phyloP scores from a whole-genome alignment of 1,139 yeast genomes.

The Blastobotrys illinoisensis region DNA sequence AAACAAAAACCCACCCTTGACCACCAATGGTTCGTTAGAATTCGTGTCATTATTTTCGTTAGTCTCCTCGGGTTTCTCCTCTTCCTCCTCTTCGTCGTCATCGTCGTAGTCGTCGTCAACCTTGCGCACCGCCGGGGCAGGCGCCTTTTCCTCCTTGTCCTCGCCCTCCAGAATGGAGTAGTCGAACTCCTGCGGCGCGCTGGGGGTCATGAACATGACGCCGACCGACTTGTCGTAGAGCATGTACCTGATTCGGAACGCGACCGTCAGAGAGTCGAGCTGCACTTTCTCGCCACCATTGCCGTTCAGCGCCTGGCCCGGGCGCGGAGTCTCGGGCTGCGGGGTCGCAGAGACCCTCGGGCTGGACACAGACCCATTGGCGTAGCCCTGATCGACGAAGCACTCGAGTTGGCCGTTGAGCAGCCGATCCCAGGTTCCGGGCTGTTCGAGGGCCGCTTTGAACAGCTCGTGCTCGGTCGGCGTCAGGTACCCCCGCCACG shows the following conservation, averaged over 20 bases:
- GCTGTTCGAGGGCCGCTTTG: slow-evolving; percentile 29
- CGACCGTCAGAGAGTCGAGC: slow-evolving; percentile 33
- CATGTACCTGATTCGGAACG: slow-evolving; percentile 39
- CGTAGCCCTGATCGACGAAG: not conserved
- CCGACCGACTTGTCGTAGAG: slow-evolving; percentile 35
- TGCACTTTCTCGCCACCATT: slow-evolving; percentile 1
- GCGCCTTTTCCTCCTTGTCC: slow-evolving; percentile 3
- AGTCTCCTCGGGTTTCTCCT: slow-evolving; percentile 9
- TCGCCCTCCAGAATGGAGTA: slow-evolving; percentile 28
- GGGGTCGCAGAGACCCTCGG: slow-evolving; percentile 4
- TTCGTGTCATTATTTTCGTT: slow-evolving; percentile 12
- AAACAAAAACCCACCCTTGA: slow-evolving; percentile 3
- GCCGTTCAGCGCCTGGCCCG: not conserved
- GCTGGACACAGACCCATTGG: not conserved
- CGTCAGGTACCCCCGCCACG: slow-evolving; percentile 37
- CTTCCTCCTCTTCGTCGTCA: slow-evolving; percentile 25
- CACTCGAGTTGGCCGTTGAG: slow-evolving; percentile 27
- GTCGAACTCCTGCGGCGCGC: slow-evolving; percentile 24
- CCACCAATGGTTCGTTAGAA: slow-evolving; percentile 4
- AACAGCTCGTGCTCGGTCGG: slow-evolving; percentile 36
- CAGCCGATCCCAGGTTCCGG: slow-evolving; percentile 33
- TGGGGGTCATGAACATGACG: slow-evolving; percentile 26
- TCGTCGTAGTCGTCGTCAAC: slow-evolving; percentile 30
- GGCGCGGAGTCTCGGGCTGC: slow-evolving; percentile 1
- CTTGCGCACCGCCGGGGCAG: slow-evolving; percentile 14